Base-by-base conservation (phyloP, 2,329 filamentous ascomycete species). In the Epichloe coenophiala region DNA sequence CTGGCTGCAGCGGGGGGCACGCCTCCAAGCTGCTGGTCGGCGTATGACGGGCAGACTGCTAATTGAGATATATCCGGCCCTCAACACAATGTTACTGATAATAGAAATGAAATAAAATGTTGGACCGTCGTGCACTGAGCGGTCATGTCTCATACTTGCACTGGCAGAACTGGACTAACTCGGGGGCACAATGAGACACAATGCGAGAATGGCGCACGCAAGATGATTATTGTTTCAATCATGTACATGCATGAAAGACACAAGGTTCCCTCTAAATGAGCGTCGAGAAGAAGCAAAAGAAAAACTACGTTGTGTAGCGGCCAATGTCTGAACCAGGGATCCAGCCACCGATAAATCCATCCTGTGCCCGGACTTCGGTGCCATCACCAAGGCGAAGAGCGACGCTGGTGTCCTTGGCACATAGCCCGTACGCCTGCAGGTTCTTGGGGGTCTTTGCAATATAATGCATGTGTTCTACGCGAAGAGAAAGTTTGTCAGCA, bases 391-490 rank as follows among this genome's bases (percentile, higher is more conserved):
- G 57, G 9, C 59, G 63, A 39, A 72, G 55, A 2, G 61, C 61
- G 2, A 62, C 60, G 33, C 56, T 58, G 0, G 67, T 62, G 46
- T 68, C 66, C 58, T 70, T 71, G 35, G 66, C 66, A 56, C 68
- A 71, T 43, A 71, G 49, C 4, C 69, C 68, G 53, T 69, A 72
- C 0, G 63, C 64, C 52, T 71, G 63, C 39, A 71, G 56, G 50
- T 69, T 69, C 5, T 53, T 49, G 2, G 69, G 2, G 2, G 63
- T 66, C 52, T 65, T 47, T 3, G 61, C 50, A 50, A 72, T 67
- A 61, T 65, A 69, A 55, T 71, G 68, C 63, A 71, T 66, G 15
- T 54, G 53, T 44, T 55, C 57, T 58, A 35, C 46, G 35, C 19
- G 21, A 7, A 3, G 35, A 11, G 21, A 38, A n/a, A 33, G 37